phyloP scores from a whole-genome alignment of 768 basidiomycete species.

The Mycena latifolia region DNA sequence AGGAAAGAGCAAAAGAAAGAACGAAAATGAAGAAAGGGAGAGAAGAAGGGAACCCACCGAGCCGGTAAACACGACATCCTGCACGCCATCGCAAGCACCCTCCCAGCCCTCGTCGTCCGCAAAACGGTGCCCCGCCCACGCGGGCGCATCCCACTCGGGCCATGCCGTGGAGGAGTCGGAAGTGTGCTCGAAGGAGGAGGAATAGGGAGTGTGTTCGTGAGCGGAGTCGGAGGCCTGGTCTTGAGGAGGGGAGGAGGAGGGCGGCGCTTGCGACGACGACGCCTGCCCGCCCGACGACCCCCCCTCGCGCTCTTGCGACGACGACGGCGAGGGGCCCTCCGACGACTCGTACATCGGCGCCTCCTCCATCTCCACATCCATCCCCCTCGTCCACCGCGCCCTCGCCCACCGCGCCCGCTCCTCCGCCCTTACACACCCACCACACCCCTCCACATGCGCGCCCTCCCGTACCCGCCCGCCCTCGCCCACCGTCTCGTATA shows the following conservation, averaged over 20 bases:
- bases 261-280: no score
- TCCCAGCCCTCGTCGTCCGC: constrained; percentile 31
- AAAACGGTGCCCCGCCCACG: constrained; percentile 12
- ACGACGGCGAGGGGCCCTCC: not conserved
- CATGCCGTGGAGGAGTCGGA: not conserved
- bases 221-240: no score
- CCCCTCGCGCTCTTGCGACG: not conserved
- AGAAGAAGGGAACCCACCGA: not conserved
- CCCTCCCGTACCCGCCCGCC: constrained; percentile 7
- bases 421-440: constrained; percentile 24
- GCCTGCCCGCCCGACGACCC: no score
- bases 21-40: not conserved
- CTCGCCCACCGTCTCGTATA: constrained; percentile 22
- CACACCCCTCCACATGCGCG: constrained; percentile 29
- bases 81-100: not conserved
- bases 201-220: not conserved
- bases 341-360: not conserved
- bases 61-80: not conserved
- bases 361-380: not conserved
- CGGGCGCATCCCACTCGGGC: constrained; percentile 15
- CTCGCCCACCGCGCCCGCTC: constrained; percentile 11
- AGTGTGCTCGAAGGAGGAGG: no score
- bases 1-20: no score
- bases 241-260: no score
- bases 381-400: no score